Base-by-base conservation (phyloP, 805 yeast genomes). In the Pichia exigua region DNA sequence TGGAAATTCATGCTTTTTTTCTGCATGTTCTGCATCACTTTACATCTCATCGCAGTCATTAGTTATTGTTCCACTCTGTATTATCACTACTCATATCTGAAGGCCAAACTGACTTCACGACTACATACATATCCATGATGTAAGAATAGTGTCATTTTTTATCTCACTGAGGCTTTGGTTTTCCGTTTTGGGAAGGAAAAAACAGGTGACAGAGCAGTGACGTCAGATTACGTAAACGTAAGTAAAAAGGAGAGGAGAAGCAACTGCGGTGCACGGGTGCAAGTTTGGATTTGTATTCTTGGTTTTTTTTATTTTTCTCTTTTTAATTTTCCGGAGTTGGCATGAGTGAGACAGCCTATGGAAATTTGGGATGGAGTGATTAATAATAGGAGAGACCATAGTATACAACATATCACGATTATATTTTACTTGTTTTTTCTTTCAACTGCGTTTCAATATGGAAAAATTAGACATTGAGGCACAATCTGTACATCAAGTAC, bases 381-480 rank as follows among this genome's bases (percentile, higher is more conserved):
- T 32, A 32, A 13, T 32, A 32, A 32, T 30, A 30, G n/a, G n/a
- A n/a, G n/a, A n/a, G n/a, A n/a, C n/a, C n/a, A n/a, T n/a, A n/a
- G n/a, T n/a, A n/a, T n/a, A n/a, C n/a, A n/a, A n/a, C n/a, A n/a
- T n/a, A n/a, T n/a, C n/a, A n/a, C n/a, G n/a, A n/a, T n/a, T n/a
- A n/a, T n/a, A n/a, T n/a, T n/a, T n/a, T n/a, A n/a, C n/a, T n/a
- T n/a, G n/a, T n/a, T 28, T 11, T 28, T 28, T 28, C 13, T 28
- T 11, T 3, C 3, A 30, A 30, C n/a, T 13, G 3, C 2, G n/a
- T 30, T 12, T 13, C 35, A 30, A 30, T 30, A 35, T 35, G 39
- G 39, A 35, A 10, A 41, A 47, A 28, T n/a, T 10, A n/a, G 50
- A 47, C 45, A 32, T 47, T 42, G 50, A 47, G 27, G 43, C 48